Evolutionary conservation across 257 asterid genomes (phyloP), one percentile per base, ranked within the genome.

Genomic region (Craterostigma plantagineum): DNA sequence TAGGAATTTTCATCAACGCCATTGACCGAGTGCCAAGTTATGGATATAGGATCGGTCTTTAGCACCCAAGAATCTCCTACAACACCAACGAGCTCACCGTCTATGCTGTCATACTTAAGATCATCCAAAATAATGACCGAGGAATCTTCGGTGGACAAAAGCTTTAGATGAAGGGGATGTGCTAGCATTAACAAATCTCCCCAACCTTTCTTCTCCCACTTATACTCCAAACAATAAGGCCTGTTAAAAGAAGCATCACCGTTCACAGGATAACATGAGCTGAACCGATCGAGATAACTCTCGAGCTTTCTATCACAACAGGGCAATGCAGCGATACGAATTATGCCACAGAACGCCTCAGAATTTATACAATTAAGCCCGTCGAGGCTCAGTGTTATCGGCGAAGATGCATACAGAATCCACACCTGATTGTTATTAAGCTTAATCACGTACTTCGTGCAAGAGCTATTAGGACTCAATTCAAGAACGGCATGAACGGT

Each of bases 151-250:
- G 55, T 58, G 0, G 79, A 70, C 49, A 87, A 76, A 52, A 82
- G 92, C 56, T 38, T 48, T 14, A 70, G 77, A 63, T 87, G 98
- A 34, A 87, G 82, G 39, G 98, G 93, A 53, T 87, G 90, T 9
- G 98, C 98, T n/a, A 87, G 85, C 91, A 82, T 83, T 15, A 87
- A 58, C 66, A 87, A 52, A 49, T 79, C 92, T 3, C 95, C 98
- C 79, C 76, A 76, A 4, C 98, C 95, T 52, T 59, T 76, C 65
- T 70, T 79, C 17, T 82, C 79, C 93, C 93, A 87, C 52, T 52
- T 82, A 55, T 87, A 87, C 62, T 79, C 93, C 73, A 82, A 42
- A 43, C 52, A 59, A 39, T 69, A 87, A 33, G 95, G 93, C 56
- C 57, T 66, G 0, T 65, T 60, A 41, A 79, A 67, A 43, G 50